Evolutionary conservation across 352 stramenopile genomes (phyloP), one percentile per base, ranked within the genome.

Genomic region (Aphanomyces stellatus): DNA sequence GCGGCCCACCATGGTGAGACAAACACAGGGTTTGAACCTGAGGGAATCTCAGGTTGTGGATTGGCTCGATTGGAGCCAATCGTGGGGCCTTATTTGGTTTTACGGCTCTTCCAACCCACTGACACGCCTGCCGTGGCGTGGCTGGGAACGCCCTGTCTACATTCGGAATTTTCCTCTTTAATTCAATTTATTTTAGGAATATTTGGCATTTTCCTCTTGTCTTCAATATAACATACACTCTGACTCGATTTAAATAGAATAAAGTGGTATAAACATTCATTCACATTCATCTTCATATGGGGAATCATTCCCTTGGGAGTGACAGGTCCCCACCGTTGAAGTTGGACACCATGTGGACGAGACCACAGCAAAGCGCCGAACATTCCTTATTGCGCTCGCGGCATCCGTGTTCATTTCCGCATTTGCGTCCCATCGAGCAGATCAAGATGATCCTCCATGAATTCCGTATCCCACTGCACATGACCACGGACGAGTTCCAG

Each of bases 401-500:
- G 11, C 37, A 46, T 11, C 13, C 11, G 37, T 19, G 37, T 19
- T 11, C 37, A 46, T 46, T 46, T 19, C 11, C 13, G 11, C 11
- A 46, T 46, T 46, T 46, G n/a, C n/a, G 11, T 11, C n/a, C 37
- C 37, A 46, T 11, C 13, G 37, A 46, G 13, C 37, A 46, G 11
- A 51, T n/a, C 49, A 57, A 24, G 17, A 57, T 57, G 49, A 15
- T 57, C 4, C 4, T 71, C 22, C 35, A 69, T 27, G 65, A 71
- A 25, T 69, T 71, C 19, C 65, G 65, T 24, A 69, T 71, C 11
- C 65, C 65, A 19, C 40, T 71, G 37, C 57, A 51, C 35, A 70
- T 71, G 65, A 64, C 33, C 6, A 37, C 65, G 34, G 65, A 70
- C 3, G 65, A 71, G 35, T 71, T 68, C 31, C n/a, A 71, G 24